Base-by-base conservation (phyloP, 2,329 filamentous ascomycete genomes). In the Gnomoniopsis smithogilvyi region DNA sequence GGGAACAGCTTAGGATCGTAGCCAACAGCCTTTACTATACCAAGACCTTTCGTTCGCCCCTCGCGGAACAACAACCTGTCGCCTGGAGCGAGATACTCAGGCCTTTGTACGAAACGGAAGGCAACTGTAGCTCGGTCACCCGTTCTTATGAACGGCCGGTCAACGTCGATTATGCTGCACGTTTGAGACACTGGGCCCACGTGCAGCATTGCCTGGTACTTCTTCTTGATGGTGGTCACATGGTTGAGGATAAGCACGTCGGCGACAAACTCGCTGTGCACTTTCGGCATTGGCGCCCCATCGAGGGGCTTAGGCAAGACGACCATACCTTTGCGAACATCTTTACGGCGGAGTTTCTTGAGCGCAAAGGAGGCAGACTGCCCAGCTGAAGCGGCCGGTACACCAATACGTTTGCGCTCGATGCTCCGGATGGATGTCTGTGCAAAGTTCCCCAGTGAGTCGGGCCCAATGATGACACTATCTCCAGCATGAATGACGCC, bases 191-290 rank as follows among this genome's bases (percentile, higher is more conserved):
- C 90, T 0, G 95, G 91, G 0, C 95, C 95, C 4, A 99, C 93
- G 67, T 99, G 95, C 22, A 99, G 82, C 93, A 98, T 99, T 0
- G 95, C 95, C 77, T 99, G 95, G 66, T 99, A 99, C 68, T 92
- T 94, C 0, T 88, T 92, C 74, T 96, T 95, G 73, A 99, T 99
- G 47, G 95, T 99, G 0, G 95, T 99, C 0, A 94, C 92, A 69
- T 99, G 95, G 3, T 91, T 96, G 7, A 99, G 81, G 65, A 99
- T 98, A 22, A 99, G 81, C 1, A 99, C 95, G 74, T 94, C 90
- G 14, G 91, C 91, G 46, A 93, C 79, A 68, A 94, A 94, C 70
- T 92, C 89, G 36, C 83, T 79, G 69, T 88, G 84, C 12, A 92
- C 90, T 64, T 87, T 95, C 64, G 78, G 90, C 67, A 70, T 78